A percentile compares a stretch with the other conserved stretches of the same genome.
These are phyloP conservation scores for Dryas drummondii DNA, from an alignment of 306 rosid species.

Conservation along the genomic window DNA sequence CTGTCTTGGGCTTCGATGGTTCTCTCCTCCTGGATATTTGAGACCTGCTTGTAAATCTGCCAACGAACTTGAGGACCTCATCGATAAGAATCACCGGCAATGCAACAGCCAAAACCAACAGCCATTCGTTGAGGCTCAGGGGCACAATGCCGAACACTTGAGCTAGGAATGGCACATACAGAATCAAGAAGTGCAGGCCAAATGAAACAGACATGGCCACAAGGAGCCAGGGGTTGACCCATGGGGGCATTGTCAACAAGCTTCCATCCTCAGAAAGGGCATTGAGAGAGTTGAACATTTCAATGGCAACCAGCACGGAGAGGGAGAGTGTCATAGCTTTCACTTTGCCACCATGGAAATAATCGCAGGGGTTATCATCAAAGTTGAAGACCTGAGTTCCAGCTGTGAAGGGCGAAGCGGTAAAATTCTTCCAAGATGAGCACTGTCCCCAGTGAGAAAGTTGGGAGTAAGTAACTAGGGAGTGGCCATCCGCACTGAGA, in stretches of 20 bases:
- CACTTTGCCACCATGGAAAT: slow-evolving; percentile 63
- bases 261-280: slow-evolving; percentile 86
- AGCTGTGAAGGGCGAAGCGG: slow-evolving; percentile 73
- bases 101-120: slow-evolving; percentile 41
- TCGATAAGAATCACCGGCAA: slow-evolving; percentile 39
- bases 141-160: slow-evolving; percentile 76
- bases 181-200: slow-evolving; percentile 70
- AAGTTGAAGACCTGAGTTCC: slow-evolving; percentile 48
- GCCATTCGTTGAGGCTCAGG: slow-evolving; percentile 49
- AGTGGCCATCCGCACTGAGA: slow-evolving; percentile 67
- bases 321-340: slow-evolving; percentile 81
- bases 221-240: slow-evolving; percentile 88
- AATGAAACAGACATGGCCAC: slow-evolving; percentile 82
- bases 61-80: slow-evolving; percentile 37
- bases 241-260: slow-evolving; percentile 80
- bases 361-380: slow-evolving; percentile 51
- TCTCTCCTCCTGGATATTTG: slow-evolving; percentile 32
- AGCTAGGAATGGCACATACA: slow-evolving; percentile 79
- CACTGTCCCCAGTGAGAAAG: slow-evolving; percentile 81
- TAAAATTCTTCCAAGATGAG: slow-evolving; percentile 61
- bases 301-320: slow-evolving; percentile 77
- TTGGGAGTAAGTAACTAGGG: slow-evolving; percentile 69
- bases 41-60: slow-evolving; percentile 37
- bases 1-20: slow-evolving; percentile 55
- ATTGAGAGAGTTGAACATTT: slow-evolving; percentile 82